phyloP scores from a whole-genome alignment of 2,329 filamentous ascomycete genomes.

The Chaetomium olivaceum region DNA sequence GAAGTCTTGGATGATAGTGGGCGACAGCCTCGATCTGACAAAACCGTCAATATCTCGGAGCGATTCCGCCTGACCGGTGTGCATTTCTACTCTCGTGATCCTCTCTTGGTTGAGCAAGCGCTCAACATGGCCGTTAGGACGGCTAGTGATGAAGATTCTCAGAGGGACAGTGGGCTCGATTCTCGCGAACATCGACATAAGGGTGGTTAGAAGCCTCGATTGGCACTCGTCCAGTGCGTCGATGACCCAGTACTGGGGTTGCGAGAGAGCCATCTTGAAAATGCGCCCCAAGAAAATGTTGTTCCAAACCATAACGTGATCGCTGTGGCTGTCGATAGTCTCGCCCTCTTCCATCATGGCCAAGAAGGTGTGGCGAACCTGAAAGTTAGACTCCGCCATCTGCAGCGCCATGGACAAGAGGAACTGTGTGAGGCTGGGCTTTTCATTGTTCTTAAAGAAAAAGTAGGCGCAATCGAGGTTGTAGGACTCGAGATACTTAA shows the following conservation, averaged over 20 bases:
- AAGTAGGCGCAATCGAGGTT: slow-evolving; percentile 34
- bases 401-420: slow-evolving; percentile 32
- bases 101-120: slow-evolving; percentile 27
- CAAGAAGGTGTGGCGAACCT: slow-evolving; percentile 28
- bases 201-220: slow-evolving; percentile 14
- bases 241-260: slow-evolving; percentile 33
- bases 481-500: slow-evolving; percentile 31
- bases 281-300: slow-evolving; percentile 30
- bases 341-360: slow-evolving; percentile 29
- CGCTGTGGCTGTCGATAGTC: slow-evolving; percentile 25
- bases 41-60: slow-evolving; percentile 30
- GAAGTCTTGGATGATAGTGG: slow-evolving; percentile 26
- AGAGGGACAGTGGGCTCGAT: slow-evolving; percentile 24
- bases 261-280: slow-evolving; percentile 25
- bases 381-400: slow-evolving; percentile 30
- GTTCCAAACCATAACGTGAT: slow-evolving; percentile 31
- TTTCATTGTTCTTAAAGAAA: slow-evolving; percentile 35
- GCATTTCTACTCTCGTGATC: slow-evolving; percentile 22
- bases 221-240: slow-evolving; percentile 33
- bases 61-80: slow-evolving; percentile 27
- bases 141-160: slow-evolving; percentile 32
- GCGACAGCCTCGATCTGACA: slow-evolving; percentile 23
- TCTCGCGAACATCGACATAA: slow-evolving; percentile 28
- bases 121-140: slow-evolving; percentile 29
- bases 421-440: slow-evolving; percentile 28